Percentiles rank a stretch among this genome's conserved stretches.
Conservation (phyloP, 2,329 filamentous ascomycete genomes). For the Fusarium duplospermum region DNA sequence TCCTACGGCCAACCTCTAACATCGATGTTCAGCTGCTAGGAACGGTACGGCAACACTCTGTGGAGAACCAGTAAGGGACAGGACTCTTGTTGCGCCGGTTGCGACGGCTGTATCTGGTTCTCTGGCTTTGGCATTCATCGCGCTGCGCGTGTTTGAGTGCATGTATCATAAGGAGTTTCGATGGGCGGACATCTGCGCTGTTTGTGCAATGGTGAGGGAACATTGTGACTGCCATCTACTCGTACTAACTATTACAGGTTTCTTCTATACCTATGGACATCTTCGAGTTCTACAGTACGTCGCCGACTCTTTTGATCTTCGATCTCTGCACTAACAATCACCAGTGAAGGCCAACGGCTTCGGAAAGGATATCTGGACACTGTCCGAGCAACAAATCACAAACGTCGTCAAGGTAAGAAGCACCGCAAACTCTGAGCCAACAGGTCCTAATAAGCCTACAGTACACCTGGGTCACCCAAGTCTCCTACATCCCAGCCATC, state of each 20-base stretch:
- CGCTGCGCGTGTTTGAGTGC: background rate
- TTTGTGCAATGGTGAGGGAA: background rate
- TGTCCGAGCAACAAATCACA: background rate
- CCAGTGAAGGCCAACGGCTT: constrained; percentile 5
- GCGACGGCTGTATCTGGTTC: background rate
- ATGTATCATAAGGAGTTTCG: background rate
- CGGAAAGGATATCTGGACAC: background rate
- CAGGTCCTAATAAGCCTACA: background rate
- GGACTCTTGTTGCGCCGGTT: background rate
- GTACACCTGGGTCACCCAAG: constrained; percentile 5
- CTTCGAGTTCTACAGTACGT: background rate
- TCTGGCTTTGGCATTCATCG: background rate
- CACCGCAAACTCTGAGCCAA: background rate
- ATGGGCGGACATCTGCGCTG: background rate
- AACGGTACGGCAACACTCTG: background rate
- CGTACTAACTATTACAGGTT: background rate
- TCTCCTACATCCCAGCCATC: constrained; percentile 4
- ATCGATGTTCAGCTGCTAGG: background rate
- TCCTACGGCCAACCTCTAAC: background rate
- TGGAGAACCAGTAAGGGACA: background rate
- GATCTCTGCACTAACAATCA: background rate
- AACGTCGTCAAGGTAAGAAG: background rate
- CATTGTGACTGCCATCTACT: background rate
- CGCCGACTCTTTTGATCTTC: background rate
- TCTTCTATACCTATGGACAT: background rate